Conservation (phyloP, 768 basidiomycete species). For the Tulasnella sp. region DNA sequence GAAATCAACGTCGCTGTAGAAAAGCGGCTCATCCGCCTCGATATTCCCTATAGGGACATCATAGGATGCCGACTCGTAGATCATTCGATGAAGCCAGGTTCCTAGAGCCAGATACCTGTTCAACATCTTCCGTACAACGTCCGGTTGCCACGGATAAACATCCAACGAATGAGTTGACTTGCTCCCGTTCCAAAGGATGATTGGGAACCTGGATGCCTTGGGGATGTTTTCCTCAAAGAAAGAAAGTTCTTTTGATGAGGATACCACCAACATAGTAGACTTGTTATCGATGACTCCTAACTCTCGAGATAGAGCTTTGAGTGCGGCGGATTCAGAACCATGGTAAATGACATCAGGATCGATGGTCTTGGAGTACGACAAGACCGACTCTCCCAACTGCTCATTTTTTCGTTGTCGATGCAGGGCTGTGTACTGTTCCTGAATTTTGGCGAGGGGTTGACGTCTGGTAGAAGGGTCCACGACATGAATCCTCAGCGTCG, state of each 20-base stretch:
- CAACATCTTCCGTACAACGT: slow-evolving; percentile 73
- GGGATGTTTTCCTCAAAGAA: slow-evolving; percentile 68
- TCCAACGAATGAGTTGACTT: slow-evolving; percentile 60
- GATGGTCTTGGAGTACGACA: slow-evolving; percentile 47
- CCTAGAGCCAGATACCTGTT: slow-evolving; percentile 68
- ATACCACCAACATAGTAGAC: slow-evolving; percentile 65
- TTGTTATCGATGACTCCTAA: slow-evolving; percentile 61
- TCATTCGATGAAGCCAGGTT: slow-evolving; percentile 62
- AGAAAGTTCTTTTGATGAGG: slow-evolving; percentile 67
- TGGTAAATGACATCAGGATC: slow-evolving; percentile 52
- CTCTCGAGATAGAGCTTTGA: slow-evolving; percentile 80
- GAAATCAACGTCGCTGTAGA: slow-evolving; percentile 80
- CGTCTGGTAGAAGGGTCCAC: slow-evolving; percentile 84
- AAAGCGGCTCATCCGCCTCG: slow-evolving; percentile 78
- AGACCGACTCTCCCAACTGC: slow-evolving; percentile 33
- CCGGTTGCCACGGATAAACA: slow-evolving; percentile 78
- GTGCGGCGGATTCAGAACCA: slow-evolving; percentile 57
- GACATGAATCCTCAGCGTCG: slow-evolving; percentile 61
- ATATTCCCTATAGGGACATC: slow-evolving; percentile 89
- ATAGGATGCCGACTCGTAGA: slow-evolving; percentile 76
- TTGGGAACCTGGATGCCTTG: slow-evolving; percentile 70
- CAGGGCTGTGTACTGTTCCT: slow-evolving; percentile 56
- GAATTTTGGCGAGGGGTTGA: slow-evolving; percentile 66
- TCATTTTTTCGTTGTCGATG: slow-evolving; percentile 36
- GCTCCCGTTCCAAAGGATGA: slow-evolving; percentile 61